These are phyloP conservation scores for Entomortierella beljakovae DNA, from an alignment of 192 early-diverging fungal species.

Conservation along the genomic window DNA sequence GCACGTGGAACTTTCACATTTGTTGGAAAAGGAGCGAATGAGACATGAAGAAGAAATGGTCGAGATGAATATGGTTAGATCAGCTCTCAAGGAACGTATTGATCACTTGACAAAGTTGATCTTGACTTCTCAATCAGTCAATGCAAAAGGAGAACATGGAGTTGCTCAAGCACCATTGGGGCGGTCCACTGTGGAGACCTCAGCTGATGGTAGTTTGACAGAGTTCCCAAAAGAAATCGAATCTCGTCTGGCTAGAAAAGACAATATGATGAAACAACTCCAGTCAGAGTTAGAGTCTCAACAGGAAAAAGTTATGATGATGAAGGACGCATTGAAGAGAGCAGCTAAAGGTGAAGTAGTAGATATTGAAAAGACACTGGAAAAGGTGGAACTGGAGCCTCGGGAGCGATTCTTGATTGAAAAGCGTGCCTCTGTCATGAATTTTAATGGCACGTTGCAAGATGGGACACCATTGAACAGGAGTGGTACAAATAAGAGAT, in stretches of 20 bases:
- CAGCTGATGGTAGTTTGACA: conserved; percentile 23
- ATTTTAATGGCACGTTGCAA: conserved; percentile 18
- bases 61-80: conserved; percentile 68
- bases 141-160: conserved; percentile 9
- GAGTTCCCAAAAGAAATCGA: conserved; percentile 35
- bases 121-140: conserved; percentile 64
- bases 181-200: conserved; percentile 28
- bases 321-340: conserved; percentile 44
- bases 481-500: not conserved
- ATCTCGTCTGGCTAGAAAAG: conserved; percentile 34
- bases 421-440: conserved; percentile 45
- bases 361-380: conserved; percentile 48
- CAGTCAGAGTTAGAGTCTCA: conserved; percentile 42
- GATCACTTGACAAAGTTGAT: conserved; percentile 89
- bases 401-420: conserved; percentile 46
- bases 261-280: conserved; percentile 36
- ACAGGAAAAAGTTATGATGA: conserved; percentile 51
- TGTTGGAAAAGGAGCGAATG: conserved; percentile 42
- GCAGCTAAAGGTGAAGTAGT: conserved; percentile 31
- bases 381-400: conserved; percentile 44
- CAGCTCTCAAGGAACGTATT: conserved; percentile 84
- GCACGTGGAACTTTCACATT: conserved; percentile 34
- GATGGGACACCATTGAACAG: conserved; percentile 7
- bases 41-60: conserved; percentile 67
- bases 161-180: not conserved